Base-by-base conservation (phyloP, 1,284 basidiomycete genomes). In the Apiotrichum akiyoshidainum region DNA sequence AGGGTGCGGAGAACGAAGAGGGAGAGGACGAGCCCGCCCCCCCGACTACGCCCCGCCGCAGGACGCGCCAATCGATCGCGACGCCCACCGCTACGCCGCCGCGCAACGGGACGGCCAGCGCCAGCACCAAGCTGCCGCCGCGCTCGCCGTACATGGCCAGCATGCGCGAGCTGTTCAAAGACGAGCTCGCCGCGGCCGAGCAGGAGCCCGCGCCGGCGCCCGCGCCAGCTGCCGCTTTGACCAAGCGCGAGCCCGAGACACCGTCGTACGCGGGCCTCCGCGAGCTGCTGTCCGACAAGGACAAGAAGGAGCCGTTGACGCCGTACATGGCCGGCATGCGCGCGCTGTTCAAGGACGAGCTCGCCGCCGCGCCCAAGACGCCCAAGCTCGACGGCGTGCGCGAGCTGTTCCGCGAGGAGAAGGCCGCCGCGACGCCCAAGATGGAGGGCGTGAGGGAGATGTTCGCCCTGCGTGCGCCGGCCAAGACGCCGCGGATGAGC, bases 361-460 rank as follows among this genome's bases (percentile, higher is more conserved):
- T 46, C 40, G 57, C 60, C 17, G 60, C 60, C 10, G 58, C 61
- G 4, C 4, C 26, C 3, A 31, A 31, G 39, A 72, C 70, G 1
- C 71, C 71, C 3, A 56, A 60, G 46, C 58, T 70, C 47, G 26
- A 54, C 9, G 70, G 70, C 13, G 46, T 73, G 14, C 58, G 59
- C 41, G 58, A 51, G 14, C 56, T 70, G 45, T 31, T 31, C 26
- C 26, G 26, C 26, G 19, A n/a, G 19, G 17, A 42, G 16, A 16
- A 22, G n/a, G 11, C 33, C 21, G 13, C 26, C 31, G 17, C 13
- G 1, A 42, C 47, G 8, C 40, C 40, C 21, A 21, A 33, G 9
- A 35, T 46, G 44, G 45, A 44, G n/a, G 34, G 52, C 10, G 41
- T 49, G 33, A 39, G 52, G 21, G 34, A 46, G 21, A 51, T 45